A percentile compares a stretch with the other conserved stretches of the same genome.
Conservation (phyloP, 768 basidiomycete genomes). For the Russula olivacea region DNA sequence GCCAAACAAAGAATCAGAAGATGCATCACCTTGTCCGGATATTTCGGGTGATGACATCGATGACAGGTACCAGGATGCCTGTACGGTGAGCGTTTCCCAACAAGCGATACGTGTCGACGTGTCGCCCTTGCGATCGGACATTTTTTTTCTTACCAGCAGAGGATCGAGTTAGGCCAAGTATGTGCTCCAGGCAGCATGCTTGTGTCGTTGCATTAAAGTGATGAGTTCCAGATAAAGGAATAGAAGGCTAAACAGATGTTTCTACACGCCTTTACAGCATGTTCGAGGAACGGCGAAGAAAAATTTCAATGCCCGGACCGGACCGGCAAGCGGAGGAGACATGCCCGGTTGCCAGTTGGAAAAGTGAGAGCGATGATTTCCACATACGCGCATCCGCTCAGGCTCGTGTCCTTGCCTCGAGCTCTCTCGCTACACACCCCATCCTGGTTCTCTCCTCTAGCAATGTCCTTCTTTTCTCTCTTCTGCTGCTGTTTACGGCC, state of each 20-base stretch:
- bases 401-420: neutral
- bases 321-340: neutral
- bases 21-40: neutral
- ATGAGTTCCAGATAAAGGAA: neutral
- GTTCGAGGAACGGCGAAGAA: neutral
- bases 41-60: constrained; percentile 16
- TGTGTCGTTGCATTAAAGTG: neutral
- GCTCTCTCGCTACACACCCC: neutral
- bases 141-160: no score
- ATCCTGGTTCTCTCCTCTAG: neutral
- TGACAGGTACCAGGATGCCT: neutral
- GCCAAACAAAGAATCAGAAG: neutral
- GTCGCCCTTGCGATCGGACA: neutral
- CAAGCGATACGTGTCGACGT: neutral
- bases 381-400: neutral
- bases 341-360: neutral
- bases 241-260: neutral
- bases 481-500: constrained; percentile 29
- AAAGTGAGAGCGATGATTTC: neutral
- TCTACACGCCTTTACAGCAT: constrained; percentile 10
- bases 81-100: neutral
- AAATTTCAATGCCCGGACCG: neutral
- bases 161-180: no score
- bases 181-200: no score
- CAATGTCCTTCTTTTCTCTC: constrained; percentile 27